Percentiles rank a stretch among this genome's conserved stretches.
These are phyloP conservation scores for Desmodesmus armatus DNA, from an alignment of 139 green algal species.

Conservation along the genomic window DNA sequence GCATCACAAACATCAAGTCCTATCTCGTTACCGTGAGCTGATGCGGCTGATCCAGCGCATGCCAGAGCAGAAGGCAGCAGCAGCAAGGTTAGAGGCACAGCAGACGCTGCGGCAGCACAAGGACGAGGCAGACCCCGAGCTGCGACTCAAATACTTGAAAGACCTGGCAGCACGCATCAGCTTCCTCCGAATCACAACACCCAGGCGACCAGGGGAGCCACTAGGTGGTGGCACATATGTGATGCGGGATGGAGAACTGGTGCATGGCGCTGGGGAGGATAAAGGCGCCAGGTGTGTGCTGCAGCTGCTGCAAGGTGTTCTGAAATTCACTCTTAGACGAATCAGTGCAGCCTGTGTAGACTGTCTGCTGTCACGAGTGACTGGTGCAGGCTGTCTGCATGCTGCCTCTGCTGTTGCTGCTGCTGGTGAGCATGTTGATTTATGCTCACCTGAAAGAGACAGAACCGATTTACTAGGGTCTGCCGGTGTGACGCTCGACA, in stretches of 20 bases:
- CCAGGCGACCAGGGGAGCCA: slow-evolving; percentile 43
- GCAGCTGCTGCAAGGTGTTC: too few relatives aligned
- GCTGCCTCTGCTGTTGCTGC: background rate
- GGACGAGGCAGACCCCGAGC: slow-evolving; percentile 37
- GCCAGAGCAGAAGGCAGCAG: background rate
- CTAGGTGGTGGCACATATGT: slow-evolving; percentile 43
- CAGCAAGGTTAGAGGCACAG: slow-evolving; percentile 39
- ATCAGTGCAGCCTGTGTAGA: too few relatives aligned
- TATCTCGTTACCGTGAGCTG: slow-evolving; percentile 48
- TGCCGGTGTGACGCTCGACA: too few relatives aligned
- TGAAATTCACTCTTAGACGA: too few relatives aligned
- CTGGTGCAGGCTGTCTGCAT: too few relatives aligned
- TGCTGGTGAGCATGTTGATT: background rate
- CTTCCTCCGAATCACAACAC: slow-evolving; percentile 53
- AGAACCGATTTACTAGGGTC: too few relatives aligned
- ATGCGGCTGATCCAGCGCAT: slow-evolving; percentile 45
- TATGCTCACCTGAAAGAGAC: too few relatives aligned
- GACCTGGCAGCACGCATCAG: slow-evolving; percentile 50
- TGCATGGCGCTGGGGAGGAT: slow-evolving; percentile 44
- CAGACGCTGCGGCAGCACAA: slow-evolving; percentile 23
- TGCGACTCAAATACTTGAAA: slow-evolving; percentile 38
- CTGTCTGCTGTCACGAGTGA: too few relatives aligned
- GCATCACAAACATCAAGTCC: slow-evolving; percentile 13
- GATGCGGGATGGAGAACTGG: slow-evolving; percentile 46
- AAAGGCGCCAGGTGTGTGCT: slow-evolving; percentile 49